A percentile compares a stretch with the other conserved stretches of the same genome.
Evolutionary conservation across 169 alveolate genomes (phyloP).

Genomic region (Eimeria praecox): DNA sequence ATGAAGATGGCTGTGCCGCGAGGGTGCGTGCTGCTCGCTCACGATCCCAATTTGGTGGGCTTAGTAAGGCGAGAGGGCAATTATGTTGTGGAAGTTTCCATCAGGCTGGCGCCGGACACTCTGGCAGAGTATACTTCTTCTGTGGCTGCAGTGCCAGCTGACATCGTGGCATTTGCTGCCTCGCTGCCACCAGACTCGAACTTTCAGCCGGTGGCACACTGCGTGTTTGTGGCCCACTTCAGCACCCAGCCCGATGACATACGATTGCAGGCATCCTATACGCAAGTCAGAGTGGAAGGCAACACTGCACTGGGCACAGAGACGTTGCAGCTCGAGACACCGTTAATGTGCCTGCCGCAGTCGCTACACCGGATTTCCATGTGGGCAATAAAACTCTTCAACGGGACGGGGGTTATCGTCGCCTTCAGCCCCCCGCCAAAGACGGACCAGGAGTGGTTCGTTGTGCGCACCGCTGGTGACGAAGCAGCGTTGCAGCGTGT

Average conservation of each 20-base stretch:
- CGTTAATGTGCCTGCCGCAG: conserved; percentile 49
- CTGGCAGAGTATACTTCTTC: conserved; percentile 35
- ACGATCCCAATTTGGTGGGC: conserved; percentile 24
- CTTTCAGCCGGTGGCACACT: conserved; percentile 62
- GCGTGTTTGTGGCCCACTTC: conserved; percentile 58
- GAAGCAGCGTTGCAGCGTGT: conserved; percentile 19
- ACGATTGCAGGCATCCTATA: not conserved
- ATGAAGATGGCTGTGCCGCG: conserved; percentile 24
- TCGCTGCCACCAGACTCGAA: conserved; percentile 38
- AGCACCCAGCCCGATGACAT: conserved; percentile 25
- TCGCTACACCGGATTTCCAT: conserved; percentile 60
- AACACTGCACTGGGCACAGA: not conserved
- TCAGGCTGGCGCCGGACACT: not conserved
- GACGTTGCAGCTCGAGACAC: conserved; percentile 48
- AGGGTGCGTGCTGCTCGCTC: conserved; percentile 46
- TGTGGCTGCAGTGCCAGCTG: conserved; percentile 51
- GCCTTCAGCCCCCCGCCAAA: conserved; percentile 72
- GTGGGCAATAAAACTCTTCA: conserved; percentile 21
- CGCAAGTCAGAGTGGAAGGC: conserved; percentile 31
- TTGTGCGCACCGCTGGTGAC: conserved; percentile 29
- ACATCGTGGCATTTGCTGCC: conserved; percentile 43
- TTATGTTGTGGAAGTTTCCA: conserved; percentile 16
- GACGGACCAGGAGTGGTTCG: conserved; percentile 38
- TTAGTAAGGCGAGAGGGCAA: not conserved
- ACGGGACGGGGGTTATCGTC: conserved; percentile 36